Base-by-base conservation (phyloP, 1,284 basidiomycete genomes). In the Apiotrichum laibachii region DNA sequence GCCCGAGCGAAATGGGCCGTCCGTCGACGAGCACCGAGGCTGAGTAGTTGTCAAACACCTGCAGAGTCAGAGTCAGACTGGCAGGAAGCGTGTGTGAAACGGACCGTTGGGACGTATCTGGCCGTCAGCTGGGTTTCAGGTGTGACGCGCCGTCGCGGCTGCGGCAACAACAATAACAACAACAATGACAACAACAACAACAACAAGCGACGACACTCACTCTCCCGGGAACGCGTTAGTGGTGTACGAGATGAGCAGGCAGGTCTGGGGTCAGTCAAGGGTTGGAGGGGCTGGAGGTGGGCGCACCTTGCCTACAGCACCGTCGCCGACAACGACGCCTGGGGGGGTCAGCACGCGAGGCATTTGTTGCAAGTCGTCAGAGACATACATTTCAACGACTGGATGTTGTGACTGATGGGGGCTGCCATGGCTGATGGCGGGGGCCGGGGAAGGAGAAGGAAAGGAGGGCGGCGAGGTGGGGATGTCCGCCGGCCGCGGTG, bases 291-390 rank as follows among this genome's bases (percentile, higher is more conserved):
- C n/a, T 12, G 43, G 33, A 34, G 33, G n/a, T 18, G 37, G 33
- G 35, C 51, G 31, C 21, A 88, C 94, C 89, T 98, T 99, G 81
- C 95, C 95, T 72, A 99, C 96, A 57, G 95, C 95, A 86, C 95
- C 95, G 83, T 99, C 95, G 73, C 95, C 95, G 62, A 99, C 95
- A 73, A 98, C 93, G 77, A 98, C 95, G 60, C 77, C 76, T 78
- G 63, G 11, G 18, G 1, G 16, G 5, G 46, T 57, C 37, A 64
- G 58, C 16, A 39, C 7, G 6, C n/a, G 49, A 15, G 8, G 13
- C 40, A 35, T 19, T 22, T 40, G 39, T 22, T 49, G 31, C 50
- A 18, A 33, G 18, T 31, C 18, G 40, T 21, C 33, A 5, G 15
- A 48, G 6, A 64, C 63, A 40, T 37, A 64, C 63, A 64, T 55